These are phyloP conservation scores for Murraya koenigii DNA, from an alignment of 345 rosid genomes.

Conservation along the genomic window DNA sequence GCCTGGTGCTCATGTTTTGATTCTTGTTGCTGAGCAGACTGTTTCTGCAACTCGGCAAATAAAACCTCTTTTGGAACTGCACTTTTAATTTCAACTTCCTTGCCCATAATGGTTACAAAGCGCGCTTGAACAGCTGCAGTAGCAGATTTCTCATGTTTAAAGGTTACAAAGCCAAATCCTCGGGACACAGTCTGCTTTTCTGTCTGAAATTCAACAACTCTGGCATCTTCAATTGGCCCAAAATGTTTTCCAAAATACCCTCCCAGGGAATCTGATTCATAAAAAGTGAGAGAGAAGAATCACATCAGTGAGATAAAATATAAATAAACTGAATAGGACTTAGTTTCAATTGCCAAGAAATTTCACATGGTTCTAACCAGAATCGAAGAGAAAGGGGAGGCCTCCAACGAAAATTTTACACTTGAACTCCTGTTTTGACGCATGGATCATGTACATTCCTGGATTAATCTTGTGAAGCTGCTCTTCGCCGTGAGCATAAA, in stretches of 20 bases:
- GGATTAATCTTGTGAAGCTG: slow-evolving; percentile 34
- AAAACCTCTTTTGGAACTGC: slow-evolving; percentile 28
- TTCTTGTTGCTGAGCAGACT: slow-evolving; percentile 16
- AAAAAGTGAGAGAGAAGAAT: slow-evolving; percentile 2
- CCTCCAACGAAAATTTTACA: slow-evolving; percentile 57
- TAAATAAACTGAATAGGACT: not conserved
- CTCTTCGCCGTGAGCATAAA: slow-evolving; percentile 43
- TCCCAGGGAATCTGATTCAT: slow-evolving; percentile 39
- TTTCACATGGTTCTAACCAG: slow-evolving; percentile 38
- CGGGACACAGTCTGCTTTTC: slow-evolving; percentile 36
- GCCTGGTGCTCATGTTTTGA: slow-evolving; percentile 16
- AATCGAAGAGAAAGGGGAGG: slow-evolving; percentile 45
- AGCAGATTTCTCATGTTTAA: slow-evolving; percentile 45
- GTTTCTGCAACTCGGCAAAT: slow-evolving; percentile 25
- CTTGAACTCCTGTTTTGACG: slow-evolving; percentile 17
- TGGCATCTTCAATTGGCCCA: slow-evolving; percentile 55
- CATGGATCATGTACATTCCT: slow-evolving; percentile 21
- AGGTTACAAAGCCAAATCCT: slow-evolving; percentile 63
- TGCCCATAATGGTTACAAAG: slow-evolving; percentile 42
- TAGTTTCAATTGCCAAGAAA: not conserved
- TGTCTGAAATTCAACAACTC: slow-evolving; percentile 24
- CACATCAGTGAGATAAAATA: not conserved
- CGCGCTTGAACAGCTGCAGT: slow-evolving; percentile 48
- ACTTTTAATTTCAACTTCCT: slow-evolving; percentile 56
- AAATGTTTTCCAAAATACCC: slow-evolving; percentile 38